Percentiles rank a stretch among this genome's conserved stretches.
Conservation (phyloP, 2,329 filamentous ascomycete species). For the Curvularia eragrostidis region DNA sequence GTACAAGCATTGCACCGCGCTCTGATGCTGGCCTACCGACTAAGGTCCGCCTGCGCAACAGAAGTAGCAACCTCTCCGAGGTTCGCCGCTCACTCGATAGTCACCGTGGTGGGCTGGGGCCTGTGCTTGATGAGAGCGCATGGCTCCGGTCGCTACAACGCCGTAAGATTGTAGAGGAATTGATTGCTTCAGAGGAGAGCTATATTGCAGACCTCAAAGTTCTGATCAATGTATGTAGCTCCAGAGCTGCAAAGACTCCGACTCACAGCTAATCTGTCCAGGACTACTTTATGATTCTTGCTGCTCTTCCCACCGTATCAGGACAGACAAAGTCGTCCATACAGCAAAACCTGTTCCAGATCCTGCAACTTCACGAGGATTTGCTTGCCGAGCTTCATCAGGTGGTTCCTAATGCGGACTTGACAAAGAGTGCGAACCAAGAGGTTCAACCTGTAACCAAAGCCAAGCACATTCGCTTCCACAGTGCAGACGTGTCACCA, state of each 20-base stretch:
- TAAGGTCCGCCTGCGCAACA: conserved; percentile 65
- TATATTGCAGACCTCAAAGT: conserved; percentile 90
- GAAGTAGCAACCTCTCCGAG: conserved; percentile 64
- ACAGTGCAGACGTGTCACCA: conserved; percentile 56
- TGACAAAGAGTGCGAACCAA: conserved; percentile 47
- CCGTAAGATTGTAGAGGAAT: conserved; percentile 80
- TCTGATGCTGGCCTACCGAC: conserved; percentile 65
- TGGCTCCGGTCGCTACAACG: conserved; percentile 75
- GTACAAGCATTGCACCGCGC: conserved; percentile 70
- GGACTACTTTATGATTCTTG: conserved; percentile 65
- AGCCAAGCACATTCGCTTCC: conserved; percentile 56
- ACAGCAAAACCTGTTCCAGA: conserved; percentile 78
- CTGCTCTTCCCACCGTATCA: conserved; percentile 72
- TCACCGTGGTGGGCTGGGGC: conserved; percentile 53
- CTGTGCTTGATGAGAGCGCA: conserved; percentile 70
- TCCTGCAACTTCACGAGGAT: conserved; percentile 82
- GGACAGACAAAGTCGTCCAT: conserved; percentile 72
- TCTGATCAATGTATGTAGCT: conserved; percentile 75
- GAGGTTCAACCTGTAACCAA: conserved; percentile 43
- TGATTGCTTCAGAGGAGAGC: conserved; percentile 83
- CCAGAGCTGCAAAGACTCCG: neutral
- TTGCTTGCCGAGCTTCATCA: conserved; percentile 77
- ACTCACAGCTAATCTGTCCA: conserved; percentile 20
- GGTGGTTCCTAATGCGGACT: conserved; percentile 69
- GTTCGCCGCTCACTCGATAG: conserved; percentile 69